Evolutionary conservation across 345 rosid genomes (phyloP), one percentile per base, ranked within the genome.

Genomic region (Sonneratia alba): DNA sequence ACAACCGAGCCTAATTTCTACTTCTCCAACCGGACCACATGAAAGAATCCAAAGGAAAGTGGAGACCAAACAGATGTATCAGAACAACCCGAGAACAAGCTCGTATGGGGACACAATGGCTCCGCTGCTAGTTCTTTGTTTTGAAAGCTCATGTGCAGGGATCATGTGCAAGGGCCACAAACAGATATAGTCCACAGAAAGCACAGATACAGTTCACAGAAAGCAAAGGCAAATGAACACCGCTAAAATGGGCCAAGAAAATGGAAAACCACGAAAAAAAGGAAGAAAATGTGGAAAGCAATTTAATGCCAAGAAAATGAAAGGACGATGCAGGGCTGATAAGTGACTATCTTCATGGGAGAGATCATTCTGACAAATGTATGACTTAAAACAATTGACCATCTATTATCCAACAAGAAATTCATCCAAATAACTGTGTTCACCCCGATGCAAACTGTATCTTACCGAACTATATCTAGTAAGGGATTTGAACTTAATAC

Each of bases 111-210:
- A 40, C 43, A 40, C 43, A 40, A 40, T 8, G 43, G 43, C 9
- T 40, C 43, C 43, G 9, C 43, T 40, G 42, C 43, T 40, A 40
- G 9, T 40, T 40, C 43, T 40, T 40, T 40, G 22, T 38, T 53
- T 62, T 61, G 37, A 1, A 19, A 72, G 72, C 70, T 36, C 72
- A 77, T 51, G 73, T 34, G 66, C 34, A 68, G 69, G 69, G 53
- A 62, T 67, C 70, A 40, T 22, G 45, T 40, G 32, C 32, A 18
- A 24, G 49, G 45, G 49, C 49, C 51, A 67, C 13, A 24, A 32
- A 67, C 51, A 67, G 22, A 64, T 13, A 11, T 18, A 43, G 27
- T 67, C 40, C 69, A 67, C 14, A 16, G 27, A 56, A 56, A 56
- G 62, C 32, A 27, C 32, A 27, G 32, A 27, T 27, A 27, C 32